Evolutionary conservation across 495 filamentous ascomycete species (phyloP), one percentile per base, ranked within the genome.

Genomic region (Penicillium simplicissimum): DNA sequence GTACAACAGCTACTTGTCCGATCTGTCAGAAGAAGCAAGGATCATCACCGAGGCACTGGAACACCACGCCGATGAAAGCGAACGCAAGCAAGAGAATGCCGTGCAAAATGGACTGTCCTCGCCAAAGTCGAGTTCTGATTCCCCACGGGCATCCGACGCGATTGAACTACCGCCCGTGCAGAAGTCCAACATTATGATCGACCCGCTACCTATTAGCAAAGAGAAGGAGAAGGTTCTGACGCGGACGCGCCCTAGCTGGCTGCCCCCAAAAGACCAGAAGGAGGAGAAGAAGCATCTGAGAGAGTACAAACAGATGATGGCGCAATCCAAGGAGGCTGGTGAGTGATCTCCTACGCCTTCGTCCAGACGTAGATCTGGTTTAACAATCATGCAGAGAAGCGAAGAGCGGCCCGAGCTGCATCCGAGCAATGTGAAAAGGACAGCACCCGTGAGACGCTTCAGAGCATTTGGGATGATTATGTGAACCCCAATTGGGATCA

Each of bases 251-350:
- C 95, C 95, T 0, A 94, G 90, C 40, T 98, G 95, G 95, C 80
- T 98, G 15, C 95, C 95, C 8, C 95, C 95, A 0, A 98, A 98
- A 75, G 87, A 91, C 61, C 92, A 90, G 28, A 91, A 89, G 52
- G 95, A 98, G 72, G 95, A 98, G 74, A 93, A 86, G 72, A 88
- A 87, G 57, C 95, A 98, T 69, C 64, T 98, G 57, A 93, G 84
- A 68, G 90, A 98, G 72, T 98, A 96, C 67, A 89, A 96, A 71
- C 85, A 82, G 67, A 98, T 98, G 90, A 96, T 97, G 90, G 86
- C 86, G 0, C 82, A 84, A 56, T 89, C 91, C 51, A 76, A 85
- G 35, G 92, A 96, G 74, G 84, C 88, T 47, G 84, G 86, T 87
- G 74, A 49, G 81, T 77, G 31, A 38, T 31, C 37, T 25, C 8